A percentile compares a stretch with the other conserved stretches of the same genome.
These are phyloP conservation scores for Alternaria brassicicola DNA, from an alignment of 2,329 filamentous ascomycete species.

Conservation along the genomic window DNA sequence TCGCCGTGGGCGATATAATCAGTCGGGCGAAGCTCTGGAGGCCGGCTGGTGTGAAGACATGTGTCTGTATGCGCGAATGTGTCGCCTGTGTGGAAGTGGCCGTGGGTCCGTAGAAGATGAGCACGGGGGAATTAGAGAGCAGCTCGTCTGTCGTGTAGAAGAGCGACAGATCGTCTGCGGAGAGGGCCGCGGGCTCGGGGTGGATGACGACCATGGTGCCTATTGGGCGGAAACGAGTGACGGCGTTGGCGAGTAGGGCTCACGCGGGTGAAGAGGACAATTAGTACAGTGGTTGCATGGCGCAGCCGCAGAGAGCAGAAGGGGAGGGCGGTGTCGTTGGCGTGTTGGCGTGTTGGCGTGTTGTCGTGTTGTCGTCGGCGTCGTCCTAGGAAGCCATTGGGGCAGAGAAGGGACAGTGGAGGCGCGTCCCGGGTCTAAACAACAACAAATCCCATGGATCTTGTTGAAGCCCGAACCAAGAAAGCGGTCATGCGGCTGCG, in stretches of 20 bases:
- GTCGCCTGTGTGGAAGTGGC: slow-evolving; percentile 87
- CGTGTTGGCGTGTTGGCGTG: slow-evolving; percentile 6
- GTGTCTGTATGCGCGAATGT: slow-evolving; percentile 91
- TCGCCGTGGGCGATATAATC: slow-evolving; percentile 89
- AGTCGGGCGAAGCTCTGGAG: slow-evolving; percentile 89
- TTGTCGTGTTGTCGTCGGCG: slow-evolving; percentile 11
- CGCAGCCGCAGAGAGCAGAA: slow-evolving; percentile 16
- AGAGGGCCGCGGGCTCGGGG: slow-evolving; percentile 75
- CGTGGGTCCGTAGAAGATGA: slow-evolving; percentile 91
- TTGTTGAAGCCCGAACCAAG: slow-evolving; percentile 20
- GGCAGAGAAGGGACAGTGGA: slow-evolving; percentile 7
- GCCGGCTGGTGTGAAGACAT: slow-evolving; percentile 88
- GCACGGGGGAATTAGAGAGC: slow-evolving; percentile 78
- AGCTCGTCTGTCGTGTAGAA: slow-evolving; percentile 88
- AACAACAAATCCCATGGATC: slow-evolving; percentile 10
- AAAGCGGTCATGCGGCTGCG: slow-evolving; percentile 32
- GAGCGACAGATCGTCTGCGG: slow-evolving; percentile 80
- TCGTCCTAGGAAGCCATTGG: slow-evolving; percentile 9
- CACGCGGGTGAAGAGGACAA: slow-evolving; percentile 9
- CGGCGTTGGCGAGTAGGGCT: slow-evolving; percentile 18
- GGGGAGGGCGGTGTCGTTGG: slow-evolving; percentile 7
- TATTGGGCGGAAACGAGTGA: slow-evolving; percentile 41
- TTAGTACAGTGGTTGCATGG: slow-evolving; percentile 31
- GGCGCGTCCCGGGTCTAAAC: slow-evolving; percentile 17
- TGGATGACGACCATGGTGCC: slow-evolving; percentile 80